phyloP scores from a whole-genome alignment of 140 eudicot genomes.

The Senecio squalidus region DNA sequence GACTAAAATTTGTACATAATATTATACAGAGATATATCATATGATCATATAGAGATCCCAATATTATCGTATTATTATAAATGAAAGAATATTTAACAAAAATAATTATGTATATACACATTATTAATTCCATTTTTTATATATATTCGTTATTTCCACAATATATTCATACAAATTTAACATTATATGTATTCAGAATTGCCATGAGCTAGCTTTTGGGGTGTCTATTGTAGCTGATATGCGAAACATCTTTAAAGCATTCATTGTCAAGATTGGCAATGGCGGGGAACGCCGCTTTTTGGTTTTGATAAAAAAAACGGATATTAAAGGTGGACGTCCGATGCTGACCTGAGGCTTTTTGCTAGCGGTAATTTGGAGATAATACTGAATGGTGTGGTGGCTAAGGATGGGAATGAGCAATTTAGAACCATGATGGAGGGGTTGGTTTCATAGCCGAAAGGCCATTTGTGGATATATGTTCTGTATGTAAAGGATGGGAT shows the following conservation, averaged over 20 bases:
- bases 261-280: conserved; percentile 1
- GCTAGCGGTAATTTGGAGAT: background rate
- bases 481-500: conserved; percentile 42
- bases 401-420: conserved; percentile 43
- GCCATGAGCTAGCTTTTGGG: too few relatives aligned
- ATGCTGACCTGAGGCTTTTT: conserved; percentile 20
- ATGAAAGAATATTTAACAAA: too few relatives aligned
- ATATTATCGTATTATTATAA: too few relatives aligned
- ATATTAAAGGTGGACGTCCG: conserved; percentile 27
- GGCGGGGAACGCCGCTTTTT: conserved; percentile 8
- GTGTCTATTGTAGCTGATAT: conserved; percentile 26
- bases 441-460: conserved; percentile 35
- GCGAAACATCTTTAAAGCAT: background rate
- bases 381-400: conserved; percentile 34
- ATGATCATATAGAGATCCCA: too few relatives aligned
- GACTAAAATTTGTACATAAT: too few relatives aligned
- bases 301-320: background rate
- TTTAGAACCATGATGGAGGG: conserved; percentile 32
- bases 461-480: conserved; percentile 17
- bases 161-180: background rate
- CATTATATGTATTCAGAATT: too few relatives aligned
- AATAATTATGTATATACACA: too few relatives aligned
- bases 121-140: too few relatives aligned
- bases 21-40: too few relatives aligned
- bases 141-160: background rate